Base-by-base conservation (phyloP, 768 basidiomycete genomes). In the Suillus subluteus region DNA sequence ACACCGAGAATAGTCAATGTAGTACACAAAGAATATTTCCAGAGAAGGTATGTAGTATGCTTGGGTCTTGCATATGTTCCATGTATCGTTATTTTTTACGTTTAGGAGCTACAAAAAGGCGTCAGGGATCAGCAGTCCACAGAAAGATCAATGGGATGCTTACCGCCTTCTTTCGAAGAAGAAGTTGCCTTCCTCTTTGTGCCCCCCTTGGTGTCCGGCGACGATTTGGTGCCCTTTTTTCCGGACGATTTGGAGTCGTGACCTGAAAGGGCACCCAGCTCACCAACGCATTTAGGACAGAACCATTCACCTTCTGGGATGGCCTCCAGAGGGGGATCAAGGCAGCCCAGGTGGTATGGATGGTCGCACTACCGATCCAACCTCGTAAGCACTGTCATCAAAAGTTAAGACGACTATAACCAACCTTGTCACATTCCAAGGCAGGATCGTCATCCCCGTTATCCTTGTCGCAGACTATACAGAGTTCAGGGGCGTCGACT, bases 241-340 rank as follows among this genome's bases (percentile, higher is more conserved):
- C 59, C 26, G 15, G 72, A 62, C 23, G 65, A 0, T 58, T 68
- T 70, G 50, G 71, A 63, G 54, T 67, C 32, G 23, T 62, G 54
- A 67, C 30, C 69, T 50, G 71, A 69, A 35, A 75, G 84, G 6
- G 85, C 86, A 12, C 85, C 86, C 4, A 89, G 89, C 26, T 86
- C 83, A 41, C 82, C 82, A 12, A 79, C 76, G 73, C 95, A 97
- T 65, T 86, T 82, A 0, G 91, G 88, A 72, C 95, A 97, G 82
- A 95, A 95, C 95, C 95, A 96, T 79, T 96, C 92, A 44, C 93
- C 96, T 41, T 92, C 91, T 0, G 96, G 96, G 21, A 96, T 81
- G 5, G 83, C 87, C 18, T 80, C 75, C 56, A 99, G 79, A 2
- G 95, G 94, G 21, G 95, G 95, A 52, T 82, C 79, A 55, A 96